Base-by-base conservation (phyloP, 345 rosid species). In the Trapa incisa region DNA sequence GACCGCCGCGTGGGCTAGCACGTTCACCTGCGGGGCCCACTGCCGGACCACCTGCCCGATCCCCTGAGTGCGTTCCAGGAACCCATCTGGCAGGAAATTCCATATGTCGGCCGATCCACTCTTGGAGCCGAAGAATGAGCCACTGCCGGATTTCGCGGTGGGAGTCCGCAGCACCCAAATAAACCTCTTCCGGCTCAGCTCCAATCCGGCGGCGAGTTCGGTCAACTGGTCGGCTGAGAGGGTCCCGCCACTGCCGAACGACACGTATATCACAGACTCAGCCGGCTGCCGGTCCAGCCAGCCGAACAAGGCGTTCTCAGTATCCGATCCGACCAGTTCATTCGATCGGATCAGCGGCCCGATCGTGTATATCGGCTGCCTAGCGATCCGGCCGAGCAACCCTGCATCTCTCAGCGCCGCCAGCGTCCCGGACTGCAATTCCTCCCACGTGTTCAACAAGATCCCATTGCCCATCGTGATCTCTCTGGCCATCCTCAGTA, bases 221-320 rank as follows among this genome's bases (percentile, higher is more conserved):
- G 37, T 65, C 9, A 77, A 73, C 70, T 90, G 92, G 61, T 82
- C 78, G 0, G 64, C 6, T 1, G 95, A 74, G 47, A 83, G 50
- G 10, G 83, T 80, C 16, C 95, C 95, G 16, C 95, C 89, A 38
- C 92, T 90, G 7, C 97, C 97, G 53, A 88, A 80, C 9, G 85
- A 85, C 38, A 90, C 86, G 42, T 74, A 86, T 64, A 88, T 17
- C 15, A 85, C 95, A 9, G 92, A 90, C 42, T 71, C 75, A 0
- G 41, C 52, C 0, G 73, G 77, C 65, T 87, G 88, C 61, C 67
- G 70, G 48, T 78, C 86, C 41, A 90, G 64, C 95, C 96, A 90
- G 22, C 75, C 71, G 2, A 68, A 61, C 37, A 74, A 16, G 29
- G 29, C 29, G 29, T 22, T 22, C 22, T 61, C 45, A 29, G 41